These are phyloP conservation scores for Leucoagaricus sp. DNA, from an alignment of 1,284 basidiomycete genomes.

Conservation along the genomic window DNA sequence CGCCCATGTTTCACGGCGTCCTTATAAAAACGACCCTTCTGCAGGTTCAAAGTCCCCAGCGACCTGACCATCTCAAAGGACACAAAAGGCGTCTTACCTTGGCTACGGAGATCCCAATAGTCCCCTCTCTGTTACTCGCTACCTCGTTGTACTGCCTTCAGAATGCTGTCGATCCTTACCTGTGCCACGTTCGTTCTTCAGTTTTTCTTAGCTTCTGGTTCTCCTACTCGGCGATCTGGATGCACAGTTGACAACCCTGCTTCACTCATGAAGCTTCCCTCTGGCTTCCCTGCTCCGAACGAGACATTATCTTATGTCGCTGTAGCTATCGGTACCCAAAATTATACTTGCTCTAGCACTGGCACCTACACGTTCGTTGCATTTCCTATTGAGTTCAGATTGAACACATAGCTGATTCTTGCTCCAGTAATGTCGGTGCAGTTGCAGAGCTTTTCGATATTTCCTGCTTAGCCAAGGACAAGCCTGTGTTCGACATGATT, in stretches of 20 bases:
- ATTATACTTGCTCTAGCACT: constrained; percentile 43
- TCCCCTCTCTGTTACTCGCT: too few species aligned
- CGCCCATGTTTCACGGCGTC: too few species aligned
- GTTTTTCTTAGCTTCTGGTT: neutral
- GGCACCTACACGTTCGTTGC: constrained; percentile 40
- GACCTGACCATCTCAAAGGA: neutral
- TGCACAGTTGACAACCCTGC: constrained; percentile 17
- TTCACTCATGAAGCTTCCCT: constrained; percentile 17
- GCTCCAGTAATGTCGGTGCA: constrained; percentile 46
- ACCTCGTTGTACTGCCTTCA: too few species aligned
- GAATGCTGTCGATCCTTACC: constrained; percentile 9
- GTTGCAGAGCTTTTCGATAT: constrained; percentile 61
- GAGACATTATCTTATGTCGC: constrained; percentile 41
- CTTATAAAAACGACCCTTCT: too few species aligned
- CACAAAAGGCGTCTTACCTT: too few species aligned
- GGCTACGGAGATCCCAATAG: too few species aligned
- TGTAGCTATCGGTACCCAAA: constrained; percentile 46
- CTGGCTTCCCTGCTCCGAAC: constrained; percentile 31
- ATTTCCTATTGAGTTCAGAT: neutral
- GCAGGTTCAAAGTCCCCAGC: neutral
- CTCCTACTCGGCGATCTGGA: constrained; percentile 15
- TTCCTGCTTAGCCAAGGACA: constrained; percentile 43
- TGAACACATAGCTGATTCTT: neutral
- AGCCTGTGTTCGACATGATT: constrained; percentile 40
- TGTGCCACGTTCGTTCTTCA: constrained; percentile 1